A percentile compares a stretch with the other conserved stretches of the same genome.
These are phyloP conservation scores for Miscanthus lutarioriparius DNA, from an alignment of 176 grass and related monocot genomes.

Conservation along the genomic window DNA sequence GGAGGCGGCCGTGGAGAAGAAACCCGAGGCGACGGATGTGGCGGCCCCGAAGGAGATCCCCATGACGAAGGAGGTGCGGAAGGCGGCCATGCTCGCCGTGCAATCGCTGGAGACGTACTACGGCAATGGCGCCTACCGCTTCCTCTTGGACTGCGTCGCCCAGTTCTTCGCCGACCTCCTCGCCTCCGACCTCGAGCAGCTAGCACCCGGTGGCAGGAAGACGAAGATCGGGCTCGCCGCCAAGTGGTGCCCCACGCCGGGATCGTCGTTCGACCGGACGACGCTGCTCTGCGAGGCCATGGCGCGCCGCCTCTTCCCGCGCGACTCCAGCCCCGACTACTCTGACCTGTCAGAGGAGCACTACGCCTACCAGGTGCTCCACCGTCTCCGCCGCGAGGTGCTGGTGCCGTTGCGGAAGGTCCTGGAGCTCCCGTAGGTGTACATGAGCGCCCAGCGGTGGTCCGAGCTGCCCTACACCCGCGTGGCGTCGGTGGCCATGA, in stretches of 20 bases:
- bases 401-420: too few species aligned
- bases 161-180: slow-evolving; percentile 57
- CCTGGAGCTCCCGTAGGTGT: too few species aligned
- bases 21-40: too few species aligned
- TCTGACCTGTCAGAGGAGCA: too few species aligned
- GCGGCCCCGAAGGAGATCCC: too few species aligned
- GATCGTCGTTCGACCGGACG: slow-evolving; percentile 46
- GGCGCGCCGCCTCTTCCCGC: slow-evolving; percentile 59
- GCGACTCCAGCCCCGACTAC: too few species aligned
- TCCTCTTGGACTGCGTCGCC: slow-evolving; percentile 53
- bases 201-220: not conserved
- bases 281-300: slow-evolving; percentile 71
- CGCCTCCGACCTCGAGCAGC: slow-evolving; percentile 34
- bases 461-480: too few species aligned
- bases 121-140: slow-evolving; percentile 51
- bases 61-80: slow-evolving; percentile 3
- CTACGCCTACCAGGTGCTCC: too few species aligned
- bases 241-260: slow-evolving; percentile 65
- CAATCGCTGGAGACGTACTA: slow-evolving; percentile 51
- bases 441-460: too few species aligned
- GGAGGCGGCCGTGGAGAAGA: too few species aligned
- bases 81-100: slow-evolving; percentile 34
- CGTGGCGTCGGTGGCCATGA: too few species aligned
- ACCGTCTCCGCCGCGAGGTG: too few species aligned
- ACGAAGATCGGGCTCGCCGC: slow-evolving; percentile 49